Conservation (phyloP, 768 basidiomycete species). For the Mrakia hoshinonis region DNA sequence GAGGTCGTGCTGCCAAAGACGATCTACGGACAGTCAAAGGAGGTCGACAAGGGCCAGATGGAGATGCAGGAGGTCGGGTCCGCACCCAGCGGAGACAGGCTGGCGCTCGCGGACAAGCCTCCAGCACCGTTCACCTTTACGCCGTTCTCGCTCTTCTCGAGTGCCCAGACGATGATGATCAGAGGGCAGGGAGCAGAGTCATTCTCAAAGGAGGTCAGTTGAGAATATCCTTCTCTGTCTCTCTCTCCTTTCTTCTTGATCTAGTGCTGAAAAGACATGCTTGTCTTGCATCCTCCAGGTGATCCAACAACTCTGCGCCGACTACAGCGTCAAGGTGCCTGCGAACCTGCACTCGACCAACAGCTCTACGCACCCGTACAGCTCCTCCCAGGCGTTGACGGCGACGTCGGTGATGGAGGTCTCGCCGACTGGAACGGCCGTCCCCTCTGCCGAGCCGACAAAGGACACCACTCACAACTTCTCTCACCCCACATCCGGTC, state of each 20-base stretch:
- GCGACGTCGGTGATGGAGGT: background rate
- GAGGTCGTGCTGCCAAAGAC: constrained; percentile 31
- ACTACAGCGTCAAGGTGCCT: constrained; percentile 30
- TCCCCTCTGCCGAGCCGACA: background rate
- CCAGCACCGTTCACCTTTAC: constrained; percentile 37
- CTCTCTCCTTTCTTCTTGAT: background rate
- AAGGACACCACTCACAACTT: background rate
- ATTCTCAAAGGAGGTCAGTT: constrained; percentile 30
- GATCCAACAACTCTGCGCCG: constrained; percentile 35
- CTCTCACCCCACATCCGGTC: background rate
- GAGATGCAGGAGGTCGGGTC: constrained; percentile 27
- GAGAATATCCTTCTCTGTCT: background rate
- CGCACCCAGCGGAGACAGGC: background rate
- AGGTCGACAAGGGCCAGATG: constrained; percentile 23
- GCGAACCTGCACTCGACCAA: background rate
- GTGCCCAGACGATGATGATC: constrained; percentile 38
- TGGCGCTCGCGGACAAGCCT: constrained; percentile 33
- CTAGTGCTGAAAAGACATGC: background rate
- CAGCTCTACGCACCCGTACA: background rate
- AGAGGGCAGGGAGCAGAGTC: constrained; percentile 34
- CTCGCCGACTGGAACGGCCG: background rate
- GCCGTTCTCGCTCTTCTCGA: constrained; percentile 39
- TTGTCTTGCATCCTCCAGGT: constrained; percentile 32
- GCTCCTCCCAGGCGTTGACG: constrained; percentile 2
- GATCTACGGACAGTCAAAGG: background rate